Percentiles rank a stretch among this genome's conserved stretches.
Conservation (phyloP, 2,329 filamentous ascomycete species). For the Botrytis fragariae region DNA sequence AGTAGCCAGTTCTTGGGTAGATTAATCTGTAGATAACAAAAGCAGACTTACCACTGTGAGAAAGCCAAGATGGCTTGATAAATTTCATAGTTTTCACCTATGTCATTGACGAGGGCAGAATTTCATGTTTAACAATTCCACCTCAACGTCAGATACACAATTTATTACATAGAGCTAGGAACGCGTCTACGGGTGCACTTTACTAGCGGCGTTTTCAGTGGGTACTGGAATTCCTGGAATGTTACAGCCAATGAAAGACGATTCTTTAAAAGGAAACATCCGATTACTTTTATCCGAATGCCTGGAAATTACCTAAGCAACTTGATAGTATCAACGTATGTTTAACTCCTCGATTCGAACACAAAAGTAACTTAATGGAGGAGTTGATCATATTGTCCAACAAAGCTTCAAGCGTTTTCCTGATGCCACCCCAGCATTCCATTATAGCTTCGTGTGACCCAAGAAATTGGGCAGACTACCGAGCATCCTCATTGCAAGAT, state of each 20-base stretch:
- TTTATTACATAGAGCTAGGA: conserved; percentile 19
- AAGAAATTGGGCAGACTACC: conserved; percentile 41
- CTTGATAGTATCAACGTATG: neutral
- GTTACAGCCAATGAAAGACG: neutral
- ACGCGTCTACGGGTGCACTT: conserved; percentile 17
- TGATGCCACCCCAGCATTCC: conserved; percentile 39
- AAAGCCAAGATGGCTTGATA: conserved; percentile 94
- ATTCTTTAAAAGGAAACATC: neutral
- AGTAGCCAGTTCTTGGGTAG: neutral
- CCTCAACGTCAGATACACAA: conserved; percentile 18
- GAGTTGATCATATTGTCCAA: conserved; percentile 50
- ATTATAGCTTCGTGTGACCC: conserved; percentile 47
- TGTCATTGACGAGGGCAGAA: conserved; percentile 24
- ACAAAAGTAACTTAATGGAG: conserved; percentile 58
- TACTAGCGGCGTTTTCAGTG: neutral
- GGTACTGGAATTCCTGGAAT: neutral
- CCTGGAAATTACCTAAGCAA: neutral
- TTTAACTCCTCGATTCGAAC: conserved; percentile 42
- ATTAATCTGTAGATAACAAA: neutral
- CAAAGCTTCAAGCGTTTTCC: conserved; percentile 53
- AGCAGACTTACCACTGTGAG: conserved; percentile 73
- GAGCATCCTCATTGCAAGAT: neutral
- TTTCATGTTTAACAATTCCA: conserved; percentile 33
- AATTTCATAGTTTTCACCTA: conserved; percentile 63
- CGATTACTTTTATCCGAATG: neutral